These are phyloP conservation scores for Candida coleopterorum DNA, from an alignment of 805 yeast genomes.

Conservation along the genomic window DNA sequence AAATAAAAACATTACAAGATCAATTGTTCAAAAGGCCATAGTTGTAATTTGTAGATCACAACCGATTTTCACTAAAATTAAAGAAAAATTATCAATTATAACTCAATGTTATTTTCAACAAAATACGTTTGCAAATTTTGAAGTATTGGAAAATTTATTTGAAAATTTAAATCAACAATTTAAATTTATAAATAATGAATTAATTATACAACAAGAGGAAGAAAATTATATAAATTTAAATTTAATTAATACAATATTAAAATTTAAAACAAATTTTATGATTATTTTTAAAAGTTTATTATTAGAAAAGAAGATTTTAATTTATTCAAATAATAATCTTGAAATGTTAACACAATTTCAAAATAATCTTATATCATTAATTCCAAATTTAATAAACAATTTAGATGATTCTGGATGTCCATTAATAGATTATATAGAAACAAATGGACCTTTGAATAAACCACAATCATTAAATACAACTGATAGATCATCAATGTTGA, in stretches of 20 bases:
- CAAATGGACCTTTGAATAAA: constrained; percentile 46
- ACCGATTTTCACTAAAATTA: constrained; percentile 84
- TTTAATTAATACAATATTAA: constrained; percentile 56
- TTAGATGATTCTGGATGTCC: constrained; percentile 82
- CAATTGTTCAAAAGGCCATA: constrained; percentile 86
- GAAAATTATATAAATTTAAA: constrained; percentile 62
- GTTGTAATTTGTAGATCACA: constrained; percentile 74
- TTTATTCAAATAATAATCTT: constrained; percentile 71
- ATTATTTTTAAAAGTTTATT: constrained; percentile 71
- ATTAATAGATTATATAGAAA: constrained; percentile 46
- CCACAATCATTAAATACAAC: constrained; percentile 71
- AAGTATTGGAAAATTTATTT: constrained; percentile 63
- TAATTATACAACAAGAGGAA: constrained; percentile 19
- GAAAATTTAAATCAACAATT: constrained; percentile 50
- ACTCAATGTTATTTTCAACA: constrained; percentile 85
- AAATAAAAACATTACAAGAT: constrained; percentile 68
- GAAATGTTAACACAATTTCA: constrained; percentile 79
- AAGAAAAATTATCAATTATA: constrained; percentile 85
- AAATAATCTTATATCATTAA: constrained; percentile 74
- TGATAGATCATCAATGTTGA: constrained; percentile 69
- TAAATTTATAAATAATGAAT: constrained; percentile 10
- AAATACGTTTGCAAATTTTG: constrained; percentile 65
- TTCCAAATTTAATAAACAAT: constrained; percentile 73
- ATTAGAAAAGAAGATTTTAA: constrained; percentile 66
- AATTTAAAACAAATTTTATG: constrained; percentile 55